These are phyloP conservation scores for Achaetomium macrosporum DNA, from an alignment of 2,329 filamentous ascomycete genomes.

Conservation along the genomic window DNA sequence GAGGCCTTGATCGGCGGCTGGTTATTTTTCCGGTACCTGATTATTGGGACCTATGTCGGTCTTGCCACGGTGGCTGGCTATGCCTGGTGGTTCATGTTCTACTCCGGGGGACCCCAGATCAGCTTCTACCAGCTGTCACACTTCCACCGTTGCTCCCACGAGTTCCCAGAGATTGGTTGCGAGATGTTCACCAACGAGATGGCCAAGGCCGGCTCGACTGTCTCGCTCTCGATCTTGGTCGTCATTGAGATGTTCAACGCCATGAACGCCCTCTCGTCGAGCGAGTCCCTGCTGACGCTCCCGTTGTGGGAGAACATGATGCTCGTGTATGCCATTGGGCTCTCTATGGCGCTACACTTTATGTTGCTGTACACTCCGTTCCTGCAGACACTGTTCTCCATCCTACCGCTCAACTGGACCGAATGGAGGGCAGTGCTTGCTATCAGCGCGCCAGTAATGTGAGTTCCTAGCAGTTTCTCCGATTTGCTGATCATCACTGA, in stretches of 20 bases:
- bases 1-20: slow-evolving; percentile 89
- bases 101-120: slow-evolving; percentile 83
- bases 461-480: slow-evolving; percentile 39
- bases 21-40: slow-evolving; percentile 96
- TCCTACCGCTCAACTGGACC: slow-evolving; percentile 73
- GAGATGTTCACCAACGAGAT: slow-evolving; percentile 83
- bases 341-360: slow-evolving; percentile 95
- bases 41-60: slow-evolving; percentile 93
- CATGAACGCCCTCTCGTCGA: slow-evolving; percentile 94
- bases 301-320: slow-evolving; percentile 99
- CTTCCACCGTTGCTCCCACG: slow-evolving; percentile 85
- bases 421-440: slow-evolving; percentile 90
- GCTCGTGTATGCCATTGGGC: slow-evolving; percentile 85
- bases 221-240: slow-evolving; percentile 86
- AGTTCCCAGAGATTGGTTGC: slow-evolving; percentile 87
- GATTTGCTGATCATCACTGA: slow-evolving; percentile 27
- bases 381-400: slow-evolving; percentile 83
- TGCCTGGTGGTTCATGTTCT: slow-evolving; percentile 99
- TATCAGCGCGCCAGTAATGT: slow-evolving; percentile 91
- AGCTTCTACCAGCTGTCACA: slow-evolving; percentile 81
- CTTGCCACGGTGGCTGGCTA: slow-evolving; percentile 93
- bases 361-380: slow-evolving; percentile 87
- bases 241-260: slow-evolving; percentile 99
- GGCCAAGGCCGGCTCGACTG: slow-evolving; percentile 84
- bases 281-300: slow-evolving; percentile 86